Conservation (phyloP, 257 asterid species). For the Verbena officinalis region DNA sequence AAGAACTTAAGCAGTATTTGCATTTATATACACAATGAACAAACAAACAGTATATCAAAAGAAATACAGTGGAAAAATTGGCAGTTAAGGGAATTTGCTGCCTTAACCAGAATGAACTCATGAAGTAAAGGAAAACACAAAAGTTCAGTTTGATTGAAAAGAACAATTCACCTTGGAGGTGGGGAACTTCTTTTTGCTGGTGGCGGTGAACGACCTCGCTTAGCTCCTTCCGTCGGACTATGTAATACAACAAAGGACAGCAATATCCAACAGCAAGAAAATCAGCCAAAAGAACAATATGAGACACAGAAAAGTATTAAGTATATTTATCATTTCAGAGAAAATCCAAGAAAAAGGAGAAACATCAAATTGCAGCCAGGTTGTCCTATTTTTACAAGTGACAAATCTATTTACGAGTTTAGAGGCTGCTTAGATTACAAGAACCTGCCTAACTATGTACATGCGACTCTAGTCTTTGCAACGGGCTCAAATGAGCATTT, state of each 20-base stretch:
- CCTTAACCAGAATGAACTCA: neutral
- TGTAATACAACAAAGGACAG: neutral
- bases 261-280: neutral
- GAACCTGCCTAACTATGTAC: neutral
- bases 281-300: no score
- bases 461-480: neutral
- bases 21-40: neutral
- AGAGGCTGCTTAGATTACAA: neutral
- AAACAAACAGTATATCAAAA: neutral
- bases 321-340: neutral
- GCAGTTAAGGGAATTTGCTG: neutral
- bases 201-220: conserved; percentile 64
- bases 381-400: neutral
- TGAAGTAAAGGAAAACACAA: neutral
- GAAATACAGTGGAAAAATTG: no score
- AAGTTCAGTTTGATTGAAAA: neutral
- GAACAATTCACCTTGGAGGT: conserved; percentile 53
- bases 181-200: conserved; percentile 58
- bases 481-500: neutral
- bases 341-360: neutral
- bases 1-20: no score
- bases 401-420: conserved; percentile 1
- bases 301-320: neutral
- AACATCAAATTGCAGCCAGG: neutral
- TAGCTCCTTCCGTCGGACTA: conserved; percentile 57